These are phyloP conservation scores for Penicillium sp. DNA, from an alignment of 2,329 filamentous ascomycete genomes.

Conservation along the genomic window DNA sequence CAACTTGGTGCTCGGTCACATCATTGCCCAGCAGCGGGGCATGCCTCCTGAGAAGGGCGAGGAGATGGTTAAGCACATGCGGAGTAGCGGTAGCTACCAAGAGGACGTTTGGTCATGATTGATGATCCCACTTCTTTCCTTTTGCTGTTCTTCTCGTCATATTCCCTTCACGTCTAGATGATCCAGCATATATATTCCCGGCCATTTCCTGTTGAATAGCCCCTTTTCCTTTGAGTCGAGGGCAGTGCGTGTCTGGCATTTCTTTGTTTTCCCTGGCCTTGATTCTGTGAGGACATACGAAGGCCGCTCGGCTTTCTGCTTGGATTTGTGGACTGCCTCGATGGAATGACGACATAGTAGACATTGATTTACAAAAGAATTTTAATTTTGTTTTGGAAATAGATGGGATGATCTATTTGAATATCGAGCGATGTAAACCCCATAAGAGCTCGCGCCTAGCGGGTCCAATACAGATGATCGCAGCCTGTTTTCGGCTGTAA, in stretches of 20 bases:
- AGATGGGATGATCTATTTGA: too few species aligned
- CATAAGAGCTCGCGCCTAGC: too few species aligned
- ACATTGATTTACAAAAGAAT: slow-evolving; percentile 15
- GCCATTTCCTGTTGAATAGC: slow-evolving; percentile 13
- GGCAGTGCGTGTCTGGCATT: slow-evolving; percentile 13
- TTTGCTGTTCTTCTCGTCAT: slow-evolving; percentile 21
- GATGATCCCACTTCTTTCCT: slow-evolving; percentile 14
- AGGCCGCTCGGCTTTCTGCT: not conserved
- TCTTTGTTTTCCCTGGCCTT: slow-evolving; percentile 4
- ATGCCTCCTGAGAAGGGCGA: slow-evolving; percentile 84
- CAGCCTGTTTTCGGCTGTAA: slow-evolving; percentile 20
- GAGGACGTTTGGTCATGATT: slow-evolving; percentile 67
- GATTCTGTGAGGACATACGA: not conserved
- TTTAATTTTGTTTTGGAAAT: slow-evolving; percentile 5
- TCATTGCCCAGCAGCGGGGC: slow-evolving; percentile 78
- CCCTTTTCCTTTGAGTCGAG: slow-evolving; percentile 9
- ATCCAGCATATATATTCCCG: slow-evolving; percentile 24
- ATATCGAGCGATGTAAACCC: too few species aligned
- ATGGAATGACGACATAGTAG: slow-evolving; percentile 9
- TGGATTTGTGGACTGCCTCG: not conserved
- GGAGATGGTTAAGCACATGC: slow-evolving; percentile 96
- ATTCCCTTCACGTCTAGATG: slow-evolving; percentile 28
- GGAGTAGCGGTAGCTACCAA: slow-evolving; percentile 92
- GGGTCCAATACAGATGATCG: not conserved
- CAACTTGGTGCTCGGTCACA: slow-evolving; percentile 79